A percentile compares a stretch with the other conserved stretches of the same genome.
phyloP scores from a whole-genome alignment of 345 rosid species.

The Crucihimalaya himalaica region DNA sequence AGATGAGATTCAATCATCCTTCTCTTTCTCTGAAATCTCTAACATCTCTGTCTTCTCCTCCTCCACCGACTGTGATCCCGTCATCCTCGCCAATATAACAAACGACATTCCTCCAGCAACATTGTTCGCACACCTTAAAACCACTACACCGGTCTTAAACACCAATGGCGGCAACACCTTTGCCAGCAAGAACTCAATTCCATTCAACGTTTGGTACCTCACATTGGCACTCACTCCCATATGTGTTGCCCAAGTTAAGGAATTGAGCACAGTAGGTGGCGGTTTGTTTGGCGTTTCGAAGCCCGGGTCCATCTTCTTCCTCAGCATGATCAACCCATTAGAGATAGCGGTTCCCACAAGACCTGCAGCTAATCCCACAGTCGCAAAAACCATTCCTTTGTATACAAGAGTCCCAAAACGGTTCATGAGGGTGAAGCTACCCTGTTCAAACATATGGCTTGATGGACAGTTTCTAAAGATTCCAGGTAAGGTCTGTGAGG shows the following conservation, averaged over 20 bases:
- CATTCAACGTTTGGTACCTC: constrained; percentile 91
- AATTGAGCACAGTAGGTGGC: constrained; percentile 83
- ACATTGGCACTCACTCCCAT: constrained; percentile 93
- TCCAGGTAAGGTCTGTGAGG: constrained; percentile 57
- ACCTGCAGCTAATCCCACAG: constrained; percentile 92
- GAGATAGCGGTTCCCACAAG: constrained; percentile 86
- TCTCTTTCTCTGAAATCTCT: constrained; percentile 29
- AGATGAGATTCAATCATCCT: constrained; percentile 30
- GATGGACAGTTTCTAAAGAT: constrained; percentile 79
- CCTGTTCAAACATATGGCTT: constrained; percentile 90
- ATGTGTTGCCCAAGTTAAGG: constrained; percentile 85
- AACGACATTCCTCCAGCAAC: constrained; percentile 92
- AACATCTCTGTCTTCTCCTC: constrained; percentile 28
- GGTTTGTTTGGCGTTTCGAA: constrained; percentile 91
- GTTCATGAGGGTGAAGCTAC: constrained; percentile 52
- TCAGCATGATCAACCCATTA: constrained; percentile 72
- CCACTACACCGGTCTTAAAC: constrained; percentile 85
- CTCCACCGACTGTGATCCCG: constrained; percentile 77
- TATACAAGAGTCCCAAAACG: constrained; percentile 76
- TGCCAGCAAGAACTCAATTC: constrained; percentile 71
- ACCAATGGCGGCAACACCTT: constrained; percentile 58
- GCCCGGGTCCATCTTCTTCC: constrained; percentile 95
- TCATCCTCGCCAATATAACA: constrained; percentile 87
- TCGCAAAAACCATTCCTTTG: constrained; percentile 83
- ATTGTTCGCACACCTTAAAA: constrained; percentile 74